Evolutionary conservation across 139 green algal species (phyloP), one percentile per base, ranked within the genome.

Genomic region (Coccomyxa sp.): DNA sequence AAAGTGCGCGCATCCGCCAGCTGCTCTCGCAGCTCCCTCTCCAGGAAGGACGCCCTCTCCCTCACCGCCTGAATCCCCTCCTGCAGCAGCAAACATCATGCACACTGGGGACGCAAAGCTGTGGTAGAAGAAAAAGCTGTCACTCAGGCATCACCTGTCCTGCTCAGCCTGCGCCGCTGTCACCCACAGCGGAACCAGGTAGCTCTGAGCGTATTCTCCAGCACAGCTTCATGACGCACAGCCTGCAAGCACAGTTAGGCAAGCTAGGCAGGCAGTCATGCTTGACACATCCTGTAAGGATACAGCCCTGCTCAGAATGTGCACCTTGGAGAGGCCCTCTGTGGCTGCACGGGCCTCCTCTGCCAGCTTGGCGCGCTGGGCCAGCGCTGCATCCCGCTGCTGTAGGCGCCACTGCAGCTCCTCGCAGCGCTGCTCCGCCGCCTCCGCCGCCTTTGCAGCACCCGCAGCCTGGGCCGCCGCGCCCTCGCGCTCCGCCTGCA

Each of bases 391-490:
- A 31, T 74, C 33, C 69, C 40, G 69, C 33, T 74, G 33, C 31
- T 41, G 33, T 34, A 74, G 69, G 10, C 69, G 69, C 69, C 33
- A 36, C 69, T 44, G 33, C 69, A 74, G 69, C 33, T 74, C 69
- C 14, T 29, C 16, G 10, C 27, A 31, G 69, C 69, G 69, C 69
- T 74, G 33, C 7, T 18, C 33, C 31, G 69, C 33, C 18, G 69
- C 2, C 69, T 10, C 33, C 8, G 69, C 33, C 14, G 31, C 33
- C 33, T 31, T 10, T 34, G 69, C 33, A 31, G 31, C 50, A 4
- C 27, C 50, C 50, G 22, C 27, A 18, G 27, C 18, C 50, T 64
- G 50, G 22, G 50, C 50, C 50, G 22, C 27, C 18, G 50, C 5
- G 18, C 27, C 18, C 50, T 5, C 50, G 22, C 22, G 50, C 50